These are phyloP conservation scores for Metschnikowia amazonensis DNA, from an alignment of 805 yeast species.

Conservation along the genomic window DNA sequence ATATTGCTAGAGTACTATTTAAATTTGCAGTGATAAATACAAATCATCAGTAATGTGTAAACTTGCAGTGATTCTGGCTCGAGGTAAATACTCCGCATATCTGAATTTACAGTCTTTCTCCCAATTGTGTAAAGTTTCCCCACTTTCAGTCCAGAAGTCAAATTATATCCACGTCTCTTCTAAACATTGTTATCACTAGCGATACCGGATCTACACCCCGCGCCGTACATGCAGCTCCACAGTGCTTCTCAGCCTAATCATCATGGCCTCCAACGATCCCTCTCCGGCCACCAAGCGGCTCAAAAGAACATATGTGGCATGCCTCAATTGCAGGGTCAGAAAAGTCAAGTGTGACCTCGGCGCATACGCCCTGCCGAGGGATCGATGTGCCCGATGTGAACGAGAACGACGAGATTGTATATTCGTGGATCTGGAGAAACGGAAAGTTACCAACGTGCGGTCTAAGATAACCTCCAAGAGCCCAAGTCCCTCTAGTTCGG, in stretches of 20 bases:
- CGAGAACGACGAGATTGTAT: slow-evolving; percentile 82
- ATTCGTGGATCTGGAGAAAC: slow-evolving; percentile 40
- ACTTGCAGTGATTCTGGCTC: too few relatives aligned
- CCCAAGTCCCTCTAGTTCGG: background rate
- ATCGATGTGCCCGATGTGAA: slow-evolving; percentile 79
- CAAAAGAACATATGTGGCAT: slow-evolving; percentile 74
- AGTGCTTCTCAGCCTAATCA: background rate
- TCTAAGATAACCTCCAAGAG: background rate
- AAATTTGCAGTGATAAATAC: too few relatives aligned
- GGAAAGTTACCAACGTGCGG: slow-evolving; percentile 10
- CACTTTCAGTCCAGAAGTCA: too few relatives aligned
- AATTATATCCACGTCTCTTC: too few relatives aligned
- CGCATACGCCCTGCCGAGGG: slow-evolving; percentile 61
- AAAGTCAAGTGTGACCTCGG: slow-evolving; percentile 89
- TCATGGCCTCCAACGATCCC: background rate
- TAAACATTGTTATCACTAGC: background rate
- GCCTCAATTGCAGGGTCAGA: slow-evolving; percentile 77
- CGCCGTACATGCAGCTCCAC: background rate
- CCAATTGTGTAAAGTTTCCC: too few relatives aligned
- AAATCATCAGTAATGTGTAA: too few relatives aligned
- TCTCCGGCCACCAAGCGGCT: slow-evolving; percentile 26
- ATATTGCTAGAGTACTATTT: too few relatives aligned
- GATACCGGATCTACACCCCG: background rate
- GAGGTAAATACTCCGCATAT: too few relatives aligned
- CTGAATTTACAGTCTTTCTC: too few relatives aligned